A percentile compares a stretch with the other conserved stretches of the same genome.
Conservation (phyloP, 169 alveolate species). For the Babesia sp. region DNA sequence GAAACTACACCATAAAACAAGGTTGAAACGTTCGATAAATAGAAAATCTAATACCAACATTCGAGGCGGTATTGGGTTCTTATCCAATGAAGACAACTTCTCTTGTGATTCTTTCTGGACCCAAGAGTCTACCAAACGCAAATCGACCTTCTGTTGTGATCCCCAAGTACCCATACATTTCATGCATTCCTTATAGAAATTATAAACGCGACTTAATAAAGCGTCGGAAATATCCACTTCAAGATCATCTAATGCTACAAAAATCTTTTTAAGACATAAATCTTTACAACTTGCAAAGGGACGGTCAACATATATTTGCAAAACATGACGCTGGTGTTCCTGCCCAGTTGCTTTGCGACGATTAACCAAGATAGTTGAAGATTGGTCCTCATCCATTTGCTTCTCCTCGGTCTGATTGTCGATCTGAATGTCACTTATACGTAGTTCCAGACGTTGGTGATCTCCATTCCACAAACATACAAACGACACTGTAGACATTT, state of each 20-base stretch:
- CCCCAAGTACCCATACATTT: slow-evolving; percentile 34
- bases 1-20: slow-evolving; percentile 82
- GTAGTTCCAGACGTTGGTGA: slow-evolving; percentile 76
- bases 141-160: slow-evolving; percentile 23
- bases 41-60: slow-evolving; percentile 75
- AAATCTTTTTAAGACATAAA: slow-evolving; percentile 74
- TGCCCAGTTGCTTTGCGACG: slow-evolving; percentile 56
- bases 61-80: slow-evolving; percentile 70
- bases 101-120: slow-evolving; percentile 39
- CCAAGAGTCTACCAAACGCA: slow-evolving; percentile 54
- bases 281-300: slow-evolving; percentile 78
- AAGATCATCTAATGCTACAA: slow-evolving; percentile 76
- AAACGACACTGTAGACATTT: slow-evolving; percentile 74
- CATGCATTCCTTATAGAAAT: slow-evolving; percentile 65
- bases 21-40: slow-evolving; percentile 75
- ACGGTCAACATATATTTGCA: slow-evolving; percentile 79
- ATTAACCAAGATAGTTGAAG: slow-evolving; percentile 69
- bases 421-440: slow-evolving; percentile 80
- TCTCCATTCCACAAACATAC: slow-evolving; percentile 78
- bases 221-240: slow-evolving; percentile 77
- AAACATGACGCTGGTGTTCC: slow-evolving; percentile 54
- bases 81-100: slow-evolving; percentile 33
- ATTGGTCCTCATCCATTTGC: slow-evolving; percentile 41
- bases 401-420: slow-evolving; percentile 79
- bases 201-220: slow-evolving; percentile 39